Percentiles rank a stretch among this genome's conserved stretches.
phyloP scores from a whole-genome alignment of 495 filamentous ascomycete species.

The Tuber aestivum region DNA sequence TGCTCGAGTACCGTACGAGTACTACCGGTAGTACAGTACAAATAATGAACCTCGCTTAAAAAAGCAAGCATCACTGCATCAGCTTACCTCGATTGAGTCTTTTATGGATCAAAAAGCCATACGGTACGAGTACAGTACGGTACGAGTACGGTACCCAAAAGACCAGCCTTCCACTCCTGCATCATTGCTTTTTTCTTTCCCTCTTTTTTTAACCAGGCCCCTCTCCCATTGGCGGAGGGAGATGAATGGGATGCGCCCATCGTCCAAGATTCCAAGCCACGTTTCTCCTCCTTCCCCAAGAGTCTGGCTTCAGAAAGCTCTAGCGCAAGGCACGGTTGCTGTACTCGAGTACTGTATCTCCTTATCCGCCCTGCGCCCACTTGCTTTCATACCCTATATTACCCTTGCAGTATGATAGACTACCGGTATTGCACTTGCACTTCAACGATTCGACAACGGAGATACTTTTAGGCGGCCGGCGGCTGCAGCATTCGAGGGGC shows the following conservation, averaged over 20 bases:
- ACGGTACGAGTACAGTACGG: too few relatives aligned
- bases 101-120: neutral
- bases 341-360: too few relatives aligned
- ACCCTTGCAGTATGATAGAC: too few relatives aligned
- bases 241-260: neutral
- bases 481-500: neutral
- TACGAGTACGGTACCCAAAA: too few relatives aligned
- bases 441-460: neutral
- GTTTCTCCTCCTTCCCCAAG: neutral
- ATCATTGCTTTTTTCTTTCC: neutral
- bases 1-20: too few relatives aligned
- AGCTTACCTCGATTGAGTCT: neutral
- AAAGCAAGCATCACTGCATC: neutral
- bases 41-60: neutral
- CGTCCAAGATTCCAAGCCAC: neutral
- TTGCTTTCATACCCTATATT: neutral
- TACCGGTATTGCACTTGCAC: neutral
- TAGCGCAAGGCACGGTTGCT: neutral
- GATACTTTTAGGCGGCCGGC: neutral
- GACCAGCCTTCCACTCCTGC: neutral
- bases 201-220: neutral
- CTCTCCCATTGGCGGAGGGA: neutral
- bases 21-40: too few relatives aligned
- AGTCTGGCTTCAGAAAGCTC: neutral
- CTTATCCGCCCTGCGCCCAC: neutral